Percentiles rank a stretch among this genome's conserved stretches.
phyloP scores from a whole-genome alignment of 2,329 filamentous ascomycete genomes.

The Exophiala spinifera region DNA sequence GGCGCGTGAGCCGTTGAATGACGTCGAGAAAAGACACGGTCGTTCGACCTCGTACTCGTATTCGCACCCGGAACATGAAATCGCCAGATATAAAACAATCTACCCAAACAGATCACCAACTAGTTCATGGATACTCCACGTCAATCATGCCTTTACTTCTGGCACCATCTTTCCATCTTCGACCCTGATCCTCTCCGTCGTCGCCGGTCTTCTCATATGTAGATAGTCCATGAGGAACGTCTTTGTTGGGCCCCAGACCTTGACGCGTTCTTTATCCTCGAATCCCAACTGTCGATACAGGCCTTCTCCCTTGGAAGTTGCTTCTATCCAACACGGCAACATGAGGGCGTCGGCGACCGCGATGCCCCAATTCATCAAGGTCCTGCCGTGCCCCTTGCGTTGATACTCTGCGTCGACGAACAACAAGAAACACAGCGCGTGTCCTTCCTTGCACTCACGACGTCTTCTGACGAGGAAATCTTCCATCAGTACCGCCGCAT shows the following conservation, averaged over 20 bases:
- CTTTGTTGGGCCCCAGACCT: conserved; percentile 6
- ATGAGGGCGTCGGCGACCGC: conserved; percentile 34
- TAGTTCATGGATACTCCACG: not conserved
- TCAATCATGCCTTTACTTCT: not conserved
- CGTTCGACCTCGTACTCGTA: too few species aligned
- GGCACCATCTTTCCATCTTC: conserved; percentile 10
- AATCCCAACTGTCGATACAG: conserved; percentile 36
- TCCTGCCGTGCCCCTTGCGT: conserved; percentile 36
- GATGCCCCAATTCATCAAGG: conserved; percentile 37
- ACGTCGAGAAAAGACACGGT: not conserved
- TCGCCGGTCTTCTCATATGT: conserved; percentile 16
- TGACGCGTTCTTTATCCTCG: conserved; percentile 10
- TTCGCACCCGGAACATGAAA: too few species aligned
- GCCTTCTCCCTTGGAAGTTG: conserved; percentile 36
- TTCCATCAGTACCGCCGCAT: conserved; percentile 13
- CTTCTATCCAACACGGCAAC: conserved; percentile 40
- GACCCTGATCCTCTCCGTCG: conserved; percentile 7
- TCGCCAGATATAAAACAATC: too few species aligned
- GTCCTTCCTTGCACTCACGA: conserved; percentile 10
- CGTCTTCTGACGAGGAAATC: conserved; percentile 9
- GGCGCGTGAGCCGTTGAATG: not conserved
- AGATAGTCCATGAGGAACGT: conserved; percentile 18
- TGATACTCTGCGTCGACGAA: conserved; percentile 34
- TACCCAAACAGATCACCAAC: too few species aligned
- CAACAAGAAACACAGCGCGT: conserved; percentile 18